Base-by-base conservation (phyloP, 371 early-diverging fungal genomes). In the Catenaria anguillulae region DNA sequence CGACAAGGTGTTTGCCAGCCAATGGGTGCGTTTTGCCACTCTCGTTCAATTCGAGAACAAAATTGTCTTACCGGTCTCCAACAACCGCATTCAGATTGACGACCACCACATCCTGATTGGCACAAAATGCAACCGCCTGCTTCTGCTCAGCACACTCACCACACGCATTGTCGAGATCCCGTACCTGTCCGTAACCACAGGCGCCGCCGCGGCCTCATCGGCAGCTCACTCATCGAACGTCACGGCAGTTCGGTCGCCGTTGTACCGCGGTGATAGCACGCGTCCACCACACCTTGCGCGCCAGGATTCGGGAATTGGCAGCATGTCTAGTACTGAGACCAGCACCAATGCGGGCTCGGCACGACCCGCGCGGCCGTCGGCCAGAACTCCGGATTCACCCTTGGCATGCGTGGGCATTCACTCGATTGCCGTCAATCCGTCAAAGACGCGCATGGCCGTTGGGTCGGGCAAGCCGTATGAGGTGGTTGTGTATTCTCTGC, bases 1-100 rank as follows among this genome's bases (percentile, higher is more conserved):
- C 31, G 84, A 85, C 68, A 85, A 85, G 63, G 65, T 81, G 34
- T 85, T 85, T 70, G 74, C 83, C 0, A 66, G 71, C 10, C 65
- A 65, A 3, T 85, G 84, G 84, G 55, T 84, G 4, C 31, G 52
- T 29, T 8, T 4, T 46, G 2, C 23, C 2, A 0, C 4, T 17
- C n/a, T n/a, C 24, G n/a, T n/a, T n/a, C n/a, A n/a, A n/a, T n/a
- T n/a, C n/a, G n/a, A n/a, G n/a, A n/a, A n/a, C n/a, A n/a, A n/a
- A n/a, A n/a, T n/a, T 4, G 5, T 17, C n/a, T 46, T 5, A 23
- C n/a, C n/a, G n/a, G n/a, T n/a, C n/a, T n/a, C n/a, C n/a, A n/a
- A n/a, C n/a, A n/a, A n/a, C n/a, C n/a, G n/a, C n/a, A 10, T 40
- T 15, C 19, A 50, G 52, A 29, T 50, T 8, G 65, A 65, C 34